Percentiles rank a stretch among this genome's conserved stretches.
phyloP scores from a whole-genome alignment of 345 rosid genomes.

The Syzygium grande region DNA sequence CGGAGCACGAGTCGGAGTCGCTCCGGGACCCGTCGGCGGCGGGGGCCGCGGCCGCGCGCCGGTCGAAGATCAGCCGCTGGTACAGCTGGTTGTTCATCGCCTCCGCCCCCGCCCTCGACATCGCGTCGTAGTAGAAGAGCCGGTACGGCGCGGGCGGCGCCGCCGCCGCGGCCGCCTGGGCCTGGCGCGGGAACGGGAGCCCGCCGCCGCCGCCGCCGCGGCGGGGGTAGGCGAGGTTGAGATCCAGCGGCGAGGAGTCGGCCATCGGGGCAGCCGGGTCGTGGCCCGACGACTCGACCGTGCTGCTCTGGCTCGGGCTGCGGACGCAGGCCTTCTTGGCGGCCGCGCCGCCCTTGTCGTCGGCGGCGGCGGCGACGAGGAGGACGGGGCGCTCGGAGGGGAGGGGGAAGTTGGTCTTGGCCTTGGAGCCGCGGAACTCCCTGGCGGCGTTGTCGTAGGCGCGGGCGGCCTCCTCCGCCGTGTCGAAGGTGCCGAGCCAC shows the following conservation, averaged over 20 bases:
- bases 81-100: constrained; percentile 8
- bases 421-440: constrained; percentile 75
- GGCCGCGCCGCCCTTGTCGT: background rate
- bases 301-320: constrained; percentile 60
- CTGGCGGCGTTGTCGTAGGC: constrained; percentile 68
- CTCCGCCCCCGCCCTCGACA: constrained; percentile 16
- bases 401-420: constrained; percentile 59
- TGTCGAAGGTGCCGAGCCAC: constrained; percentile 89
- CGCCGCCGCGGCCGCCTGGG: constrained; percentile 2
- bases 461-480: constrained; percentile 67
- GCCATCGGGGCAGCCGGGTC: constrained; percentile 14
- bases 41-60: background rate
- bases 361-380: background rate
- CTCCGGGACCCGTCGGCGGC: constrained; percentile 18
- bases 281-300: constrained; percentile 55
- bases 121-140: constrained; percentile 17
- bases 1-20: constrained; percentile 58
- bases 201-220: background rate
- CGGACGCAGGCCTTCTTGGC: constrained; percentile 2
- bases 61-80: constrained; percentile 21
- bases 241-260: constrained; percentile 30
- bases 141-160: background rate
- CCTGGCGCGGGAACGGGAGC: constrained; percentile 16
- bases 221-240: constrained; percentile 30
- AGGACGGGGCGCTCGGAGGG: background rate